Evolutionary conservation across 352 stramenopile genomes (phyloP).

Genomic region (Globisporangium iwayamae): DNA sequence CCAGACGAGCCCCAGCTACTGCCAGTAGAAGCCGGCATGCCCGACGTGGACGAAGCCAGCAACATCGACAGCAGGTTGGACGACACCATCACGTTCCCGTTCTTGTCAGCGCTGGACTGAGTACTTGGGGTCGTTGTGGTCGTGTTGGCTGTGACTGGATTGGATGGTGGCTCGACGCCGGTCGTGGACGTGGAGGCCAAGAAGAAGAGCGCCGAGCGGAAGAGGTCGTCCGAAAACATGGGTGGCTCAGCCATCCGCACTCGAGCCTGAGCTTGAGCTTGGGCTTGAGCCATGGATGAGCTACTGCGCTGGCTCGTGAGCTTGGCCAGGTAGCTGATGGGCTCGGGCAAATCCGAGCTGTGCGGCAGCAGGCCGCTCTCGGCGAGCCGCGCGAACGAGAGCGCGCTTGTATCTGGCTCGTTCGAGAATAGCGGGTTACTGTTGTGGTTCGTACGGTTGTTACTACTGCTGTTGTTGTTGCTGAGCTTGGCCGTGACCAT

Average conservation of each 20-base stretch:
- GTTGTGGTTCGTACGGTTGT: background rate
- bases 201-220: conserved; percentile 63
- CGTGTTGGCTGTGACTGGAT: background rate
- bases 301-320: conserved; percentile 11
- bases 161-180: conserved; percentile 21
- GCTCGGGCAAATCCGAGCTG: conserved; percentile 58
- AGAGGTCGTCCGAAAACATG: conserved; percentile 59
- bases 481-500: conserved; percentile 5
- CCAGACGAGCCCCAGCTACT: conserved; percentile 6
- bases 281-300: background rate
- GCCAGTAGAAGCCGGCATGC: conserved; percentile 10
- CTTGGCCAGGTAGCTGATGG: conserved; percentile 58
- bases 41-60: conserved; percentile 49
- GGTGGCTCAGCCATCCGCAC: conserved; percentile 5
- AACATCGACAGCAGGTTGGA: conserved; percentile 45
- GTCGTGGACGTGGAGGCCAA: conserved; percentile 54
- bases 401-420: conserved; percentile 29
- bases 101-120: conserved; percentile 14
- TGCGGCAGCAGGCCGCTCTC: conserved; percentile 38
- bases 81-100: conserved; percentile 21
- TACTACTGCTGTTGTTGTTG: conserved; percentile 7
- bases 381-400: conserved; percentile 38
- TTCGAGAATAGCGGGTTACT: conserved; percentile 64
- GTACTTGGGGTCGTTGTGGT: background rate
- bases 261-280: background rate